Evolutionary conservation across 148 eudicot species (phyloP), one percentile per base, ranked within the genome.

Genomic region (Fallopia convolvulus): DNA sequence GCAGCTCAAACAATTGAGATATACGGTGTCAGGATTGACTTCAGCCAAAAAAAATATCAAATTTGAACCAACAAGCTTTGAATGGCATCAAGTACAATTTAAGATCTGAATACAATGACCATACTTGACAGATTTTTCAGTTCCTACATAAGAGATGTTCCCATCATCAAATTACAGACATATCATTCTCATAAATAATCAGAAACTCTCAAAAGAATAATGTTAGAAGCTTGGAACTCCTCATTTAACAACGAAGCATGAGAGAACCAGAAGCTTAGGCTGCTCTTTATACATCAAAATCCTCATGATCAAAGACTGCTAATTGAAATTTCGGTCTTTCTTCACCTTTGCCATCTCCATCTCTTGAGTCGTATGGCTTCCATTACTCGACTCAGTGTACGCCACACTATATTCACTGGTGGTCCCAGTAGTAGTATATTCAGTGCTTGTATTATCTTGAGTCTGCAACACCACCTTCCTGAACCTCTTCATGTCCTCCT

Each of bases 401-500:
- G 48, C 36, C n/a, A 41, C 30, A 46, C 55, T 73, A 32, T 46
- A 73, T 20, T 46, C 75, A 2, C 52, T 21, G 17, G 55, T 46
- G 8, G 75, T 73, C 30, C 55, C 75, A 14, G 53, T 48, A 14
- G 53, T 48, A 17, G 53, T 26, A 33, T 44, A 44, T 6, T 20
- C 55, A 26, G 40, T n/a, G 8, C 55, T 48, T 44, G 53, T n/a
- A 21, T 2, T 71, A 21, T 46, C 75, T 17, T 72, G 75, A 6
- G 11, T 73, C 17, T 73, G 36, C 50, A 73, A 11, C 50, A 73
- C 36, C 75, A 46, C 46, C 39, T 42, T 44, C 75, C 39, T 73
- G 75, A 73, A 73, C 18, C 39, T 73, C 75, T 73, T 73, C 75
- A 73, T 73, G 36, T 73, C 75, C 55, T 73, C 75, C 53, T 73